phyloP scores from a whole-genome alignment of 2,329 filamentous ascomycete genomes.

The Fusarium annulatum region DNA sequence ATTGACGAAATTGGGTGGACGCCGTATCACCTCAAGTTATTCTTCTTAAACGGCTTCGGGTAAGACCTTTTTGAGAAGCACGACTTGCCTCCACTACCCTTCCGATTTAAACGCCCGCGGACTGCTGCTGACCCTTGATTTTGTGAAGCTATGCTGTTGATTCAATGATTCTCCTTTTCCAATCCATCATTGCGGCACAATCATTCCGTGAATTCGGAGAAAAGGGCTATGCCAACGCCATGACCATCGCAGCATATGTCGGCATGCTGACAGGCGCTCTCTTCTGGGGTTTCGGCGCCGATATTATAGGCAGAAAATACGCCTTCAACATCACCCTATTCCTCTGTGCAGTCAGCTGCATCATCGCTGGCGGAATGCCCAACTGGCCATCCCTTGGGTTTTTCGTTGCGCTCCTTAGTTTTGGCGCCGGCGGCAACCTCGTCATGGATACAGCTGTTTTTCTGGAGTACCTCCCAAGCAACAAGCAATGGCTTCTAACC shows the following conservation, averaged over 20 bases:
- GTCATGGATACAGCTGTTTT: constrained; percentile 24
- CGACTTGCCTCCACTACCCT: neutral
- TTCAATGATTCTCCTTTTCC: constrained; percentile 8
- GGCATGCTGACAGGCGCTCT: constrained; percentile 14
- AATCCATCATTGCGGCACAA: constrained; percentile 7
- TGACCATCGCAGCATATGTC: constrained; percentile 9
- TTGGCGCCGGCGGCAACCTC: constrained; percentile 16
- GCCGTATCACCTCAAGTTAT: constrained; percentile 67
- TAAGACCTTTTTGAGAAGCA: neutral
- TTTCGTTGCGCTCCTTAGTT: constrained; percentile 1
- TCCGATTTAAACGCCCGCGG: neutral
- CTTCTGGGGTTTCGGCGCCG: constrained; percentile 27
- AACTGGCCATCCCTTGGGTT: constrained; percentile 2
- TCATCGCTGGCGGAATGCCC: neutral
- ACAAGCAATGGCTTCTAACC: constrained; percentile 23
- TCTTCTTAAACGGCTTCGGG: constrained; percentile 71
- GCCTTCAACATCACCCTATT: constrained; percentile 25
- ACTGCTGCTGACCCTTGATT: neutral
- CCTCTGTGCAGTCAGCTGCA: neutral
- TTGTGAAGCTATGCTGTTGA: constrained; percentile 19
- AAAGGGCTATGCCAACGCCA: constrained; percentile 3
- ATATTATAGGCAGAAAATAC: constrained; percentile 16
- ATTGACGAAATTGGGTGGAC: constrained; percentile 72
- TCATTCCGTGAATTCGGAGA: constrained; percentile 17
- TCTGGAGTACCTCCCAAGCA: constrained; percentile 3